Evolutionary conservation across 1,284 basidiomycete species (phyloP).

Genomic region (Fomitopsis pinicola): DNA sequence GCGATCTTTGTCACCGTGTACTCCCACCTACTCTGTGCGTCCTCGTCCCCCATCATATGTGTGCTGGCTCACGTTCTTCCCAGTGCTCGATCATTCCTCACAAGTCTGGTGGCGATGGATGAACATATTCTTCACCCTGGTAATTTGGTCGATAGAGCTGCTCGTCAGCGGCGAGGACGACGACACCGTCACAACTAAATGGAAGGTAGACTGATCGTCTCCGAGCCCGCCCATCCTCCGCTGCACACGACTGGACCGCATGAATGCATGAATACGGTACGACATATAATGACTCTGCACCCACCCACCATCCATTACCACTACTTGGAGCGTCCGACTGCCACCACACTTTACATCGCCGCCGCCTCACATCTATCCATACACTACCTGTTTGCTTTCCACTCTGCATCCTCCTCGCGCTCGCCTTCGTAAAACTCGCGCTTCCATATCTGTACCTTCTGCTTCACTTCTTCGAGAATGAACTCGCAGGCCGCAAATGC

Average conservation of each 20-base stretch:
- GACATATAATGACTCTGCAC: conserved; percentile 1
- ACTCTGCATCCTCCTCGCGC: conserved; percentile 56
- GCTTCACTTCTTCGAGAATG: conserved; percentile 82
- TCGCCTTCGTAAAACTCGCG: conserved; percentile 77
- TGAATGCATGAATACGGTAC: conserved; percentile 1
- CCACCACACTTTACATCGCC: neutral
- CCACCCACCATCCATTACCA: neutral
- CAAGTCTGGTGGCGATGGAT: conserved; percentile 90
- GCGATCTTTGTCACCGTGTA: conserved; percentile 82
- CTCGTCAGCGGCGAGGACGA: conserved; percentile 77
- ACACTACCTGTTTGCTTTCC: conserved; percentile 60
- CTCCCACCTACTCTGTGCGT: conserved; percentile 73
- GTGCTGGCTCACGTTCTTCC: neutral
- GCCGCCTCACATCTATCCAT: conserved; percentile 6
- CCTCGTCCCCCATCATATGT: conserved; percentile 2
- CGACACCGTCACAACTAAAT: conserved; percentile 63
- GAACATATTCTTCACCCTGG: conserved; percentile 79
- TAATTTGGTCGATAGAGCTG: conserved; percentile 78
- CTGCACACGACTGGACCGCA: neutral
- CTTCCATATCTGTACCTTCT: conserved; percentile 86
- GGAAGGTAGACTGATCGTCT: conserved; percentile 66
- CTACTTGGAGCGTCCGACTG: neutral
- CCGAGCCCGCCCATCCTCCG: neutral
- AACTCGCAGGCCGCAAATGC: conserved; percentile 78
- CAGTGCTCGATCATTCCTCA: conserved; percentile 79